Evolutionary conservation across 169 alveolate genomes (phyloP).

Genomic region (Toxoplasma gondii): DNA sequence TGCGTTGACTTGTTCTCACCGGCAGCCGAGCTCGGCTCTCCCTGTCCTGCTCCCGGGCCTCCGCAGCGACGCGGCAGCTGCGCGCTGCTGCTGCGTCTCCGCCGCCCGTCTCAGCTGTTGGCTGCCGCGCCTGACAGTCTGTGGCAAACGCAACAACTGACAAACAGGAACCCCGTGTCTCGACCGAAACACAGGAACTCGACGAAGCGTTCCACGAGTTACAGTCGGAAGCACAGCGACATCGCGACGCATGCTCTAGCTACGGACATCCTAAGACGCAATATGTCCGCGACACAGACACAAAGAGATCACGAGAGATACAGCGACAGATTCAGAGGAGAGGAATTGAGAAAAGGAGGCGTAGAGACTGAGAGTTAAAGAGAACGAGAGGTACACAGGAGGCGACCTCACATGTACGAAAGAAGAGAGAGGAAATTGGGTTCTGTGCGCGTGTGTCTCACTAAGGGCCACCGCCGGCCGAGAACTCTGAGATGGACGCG

Average conservation of each 20-base stretch:
- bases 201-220: neutral
- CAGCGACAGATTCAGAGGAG: no score
- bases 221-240: no score
- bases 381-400: no score
- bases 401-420: no score
- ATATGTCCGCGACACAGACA: no score
- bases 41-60: neutral
- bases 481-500: no score
- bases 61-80: neutral
- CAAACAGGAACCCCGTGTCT: neutral
- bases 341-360: no score
- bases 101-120: constrained; percentile 61
- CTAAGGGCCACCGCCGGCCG: no score
- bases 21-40: neutral
- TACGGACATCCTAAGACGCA: neutral
- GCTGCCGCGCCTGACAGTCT: constrained; percentile 58
- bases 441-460: no score
- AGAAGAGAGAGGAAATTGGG: no score
- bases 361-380: no score
- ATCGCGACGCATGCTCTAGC: neutral
- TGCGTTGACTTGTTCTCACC: neutral
- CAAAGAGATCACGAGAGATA: no score
- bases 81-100: constrained; percentile 64
- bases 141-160: neutral
- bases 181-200: neutral